A percentile compares a stretch with the other conserved stretches of the same genome.
Conservation (phyloP, 2,329 filamentous ascomycete species). For the Acrocalymma vagum region DNA sequence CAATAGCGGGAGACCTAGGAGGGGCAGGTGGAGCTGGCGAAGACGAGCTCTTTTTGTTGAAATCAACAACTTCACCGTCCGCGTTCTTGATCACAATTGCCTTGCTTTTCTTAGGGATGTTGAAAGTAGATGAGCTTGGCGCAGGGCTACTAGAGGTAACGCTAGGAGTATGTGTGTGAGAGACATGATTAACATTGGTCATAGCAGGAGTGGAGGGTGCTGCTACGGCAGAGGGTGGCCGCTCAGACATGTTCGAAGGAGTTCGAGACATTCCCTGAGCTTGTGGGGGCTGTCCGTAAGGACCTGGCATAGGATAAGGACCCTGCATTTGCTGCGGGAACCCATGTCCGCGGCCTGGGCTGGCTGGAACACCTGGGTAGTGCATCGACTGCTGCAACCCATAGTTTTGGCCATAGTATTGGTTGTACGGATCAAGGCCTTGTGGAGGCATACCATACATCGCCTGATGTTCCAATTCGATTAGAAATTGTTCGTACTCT, state of each 20-base stretch:
- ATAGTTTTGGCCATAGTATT: constrained; percentile 55
- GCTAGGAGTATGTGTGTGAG: constrained; percentile 64
- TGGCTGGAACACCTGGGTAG: constrained; percentile 52
- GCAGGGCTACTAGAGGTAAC: constrained; percentile 66
- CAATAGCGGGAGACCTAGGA: constrained; percentile 68
- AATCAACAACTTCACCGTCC: constrained; percentile 77
- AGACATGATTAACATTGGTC: constrained; percentile 50
- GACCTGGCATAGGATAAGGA: constrained; percentile 58
- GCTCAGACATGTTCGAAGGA: constrained; percentile 63
- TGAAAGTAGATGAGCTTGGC: constrained; percentile 68
- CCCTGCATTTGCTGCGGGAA: constrained; percentile 57
- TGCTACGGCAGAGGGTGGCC: constrained; percentile 67
- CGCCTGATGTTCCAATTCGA: constrained; percentile 69
- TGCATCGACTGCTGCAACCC: constrained; percentile 58
- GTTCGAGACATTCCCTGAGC: constrained; percentile 73
- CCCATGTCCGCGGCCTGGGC: constrained; percentile 55
- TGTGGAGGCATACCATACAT: constrained; percentile 66
- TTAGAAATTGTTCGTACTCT: constrained; percentile 79
- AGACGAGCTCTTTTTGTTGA: constrained; percentile 57
- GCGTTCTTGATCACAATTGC: constrained; percentile 86
- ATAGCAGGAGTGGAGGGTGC: constrained; percentile 66
- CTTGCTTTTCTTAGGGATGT: constrained; percentile 70
- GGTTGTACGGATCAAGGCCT: constrained; percentile 49
- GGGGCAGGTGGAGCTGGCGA: constrained; percentile 59
- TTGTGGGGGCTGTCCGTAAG: constrained; percentile 65